Evolutionary conservation across 164 flowering plant genomes (phyloP).

Genomic region (Magnolia kwangsiensis): DNA sequence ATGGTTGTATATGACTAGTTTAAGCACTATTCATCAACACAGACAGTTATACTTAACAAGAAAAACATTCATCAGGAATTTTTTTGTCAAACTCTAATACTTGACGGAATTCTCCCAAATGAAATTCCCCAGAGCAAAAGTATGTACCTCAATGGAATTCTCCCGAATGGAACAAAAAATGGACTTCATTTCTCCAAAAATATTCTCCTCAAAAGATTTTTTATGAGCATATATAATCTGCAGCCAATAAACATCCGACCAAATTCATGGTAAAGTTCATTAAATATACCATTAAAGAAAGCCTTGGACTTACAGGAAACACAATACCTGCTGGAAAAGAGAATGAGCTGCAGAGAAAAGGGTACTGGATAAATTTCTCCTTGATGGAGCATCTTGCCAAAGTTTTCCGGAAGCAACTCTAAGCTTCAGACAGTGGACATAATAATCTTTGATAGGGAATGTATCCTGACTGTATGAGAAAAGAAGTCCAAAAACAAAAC

Average conservation of each 20-base stretch:
- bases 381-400: constrained; percentile 43
- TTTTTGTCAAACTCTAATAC: too few relatives aligned
- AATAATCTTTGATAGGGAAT: constrained; percentile 49
- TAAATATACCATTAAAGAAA: background rate
- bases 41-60: too few relatives aligned
- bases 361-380: constrained; percentile 20
- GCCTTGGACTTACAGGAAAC: background rate
- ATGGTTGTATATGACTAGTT: too few relatives aligned
- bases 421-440: constrained; percentile 45
- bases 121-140: background rate
- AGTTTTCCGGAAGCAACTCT: constrained; percentile 51
- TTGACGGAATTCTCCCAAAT: too few relatives aligned
- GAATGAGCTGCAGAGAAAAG: constrained; percentile 50
- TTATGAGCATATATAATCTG: constrained; percentile 74
- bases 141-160: constrained; percentile 28
- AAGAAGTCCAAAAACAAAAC: background rate
- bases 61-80: too few relatives aligned
- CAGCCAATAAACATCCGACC: constrained; percentile 11
- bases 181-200: constrained; percentile 44
- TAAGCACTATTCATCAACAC: too few relatives aligned
- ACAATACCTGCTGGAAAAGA: constrained; percentile 65
- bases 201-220: constrained; percentile 57
- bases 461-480: constrained; percentile 37
- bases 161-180: constrained; percentile 26
- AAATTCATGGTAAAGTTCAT: background rate